Evolutionary conservation across 306 rosid species (phyloP), one percentile per base, ranked within the genome.

Genomic region (Glycine soja): DNA sequence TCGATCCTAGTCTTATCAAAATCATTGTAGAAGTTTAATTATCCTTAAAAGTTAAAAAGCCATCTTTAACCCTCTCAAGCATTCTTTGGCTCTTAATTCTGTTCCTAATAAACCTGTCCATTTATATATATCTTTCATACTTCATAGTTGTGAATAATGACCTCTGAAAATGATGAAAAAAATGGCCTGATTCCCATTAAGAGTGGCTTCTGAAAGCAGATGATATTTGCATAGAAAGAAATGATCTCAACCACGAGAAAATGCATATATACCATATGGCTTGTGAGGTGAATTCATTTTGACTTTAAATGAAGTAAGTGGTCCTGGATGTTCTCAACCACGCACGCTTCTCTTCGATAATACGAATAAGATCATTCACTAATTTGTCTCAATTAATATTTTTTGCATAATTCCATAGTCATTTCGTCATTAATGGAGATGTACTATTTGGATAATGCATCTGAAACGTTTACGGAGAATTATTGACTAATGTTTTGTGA

Each of bases 171-270:
- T 85, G 67, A 72, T 81, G 81, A 85, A 73, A 85, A 24, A 65
- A 82, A 58, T 46, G 34, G 70, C 32, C 8, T 54, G 47, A 18
- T 56, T 75, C 61, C 71, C 54, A 18, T 76, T 70, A 52, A 69
- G 74, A 74, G 87, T 83, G 81, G 76, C 83, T 85, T 63, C 71
- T 81, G 47, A 82, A 72, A 77, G 30, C 63, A 52, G 75, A 50
- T 78, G 77, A 82, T 73, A 82, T 73, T 32, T 80, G 70, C 80
- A 54, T 34, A 45, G 69, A 48, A 62, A 69, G 71, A 81, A 75
- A 19, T 30, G 58, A 36, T 78, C 48, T 64, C 70, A 52, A 65
- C 76, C 77, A 72, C 70, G 58, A 70, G 66, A 81, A 75, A 69
- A 42, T 42, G 36, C 45, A 38, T 3, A 42, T 42, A 36, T 34